Base-by-base conservation (phyloP, 2,329 filamentous ascomycete genomes). In the Colletotrichum sojae region DNA sequence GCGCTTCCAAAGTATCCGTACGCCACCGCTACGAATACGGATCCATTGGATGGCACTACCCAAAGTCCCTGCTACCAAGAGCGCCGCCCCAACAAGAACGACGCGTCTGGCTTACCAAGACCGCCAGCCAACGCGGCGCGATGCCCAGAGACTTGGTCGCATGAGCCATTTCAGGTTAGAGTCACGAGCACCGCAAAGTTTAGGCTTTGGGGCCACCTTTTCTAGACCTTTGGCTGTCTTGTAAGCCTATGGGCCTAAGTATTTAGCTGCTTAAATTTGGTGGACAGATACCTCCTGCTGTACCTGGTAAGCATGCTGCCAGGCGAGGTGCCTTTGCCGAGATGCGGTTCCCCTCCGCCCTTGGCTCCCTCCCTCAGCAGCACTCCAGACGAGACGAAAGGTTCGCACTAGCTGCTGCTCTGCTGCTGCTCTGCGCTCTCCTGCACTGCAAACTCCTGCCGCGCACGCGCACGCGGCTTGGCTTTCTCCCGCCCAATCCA, bases 121-220 rank as follows among this genome's bases (percentile, higher is more conserved):
- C n/a, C 18, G 46, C 46, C 10, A 43, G 40, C 39, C 54, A 63
- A 49, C 43, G 52, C 52, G 45, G 65, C 65, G 65, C 39, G 36
- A 2, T 36, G 55, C 66, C 66, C 62, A 66, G 62, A 69, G 62
- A 56, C 66, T 56, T 66, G 62, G 66, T 66, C 62, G 62, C 62
- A 69, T 60, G 52, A 60, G 55, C 55, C 46, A 60, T 40, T 56
- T 69, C 62, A 61, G 67, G 67, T 45, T 69, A 67, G 67, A 69
- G 62, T 69, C 67, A 69, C 62, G 62, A 69, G 67, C 55, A 67
- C 63, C n/a, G 49, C 66, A 46, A 60, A 69, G 22, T 61, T 66
- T 27, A 66, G 40, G 36, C 64, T 62, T 54, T 8, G 59, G 25
- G 40, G 12, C 46, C 48, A 51, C 58, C 49, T 52, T 61, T 45